Evolutionary conservation across 73 alveolate species (phyloP).

Genomic region (Tetrahymena malaccensis): DNA sequence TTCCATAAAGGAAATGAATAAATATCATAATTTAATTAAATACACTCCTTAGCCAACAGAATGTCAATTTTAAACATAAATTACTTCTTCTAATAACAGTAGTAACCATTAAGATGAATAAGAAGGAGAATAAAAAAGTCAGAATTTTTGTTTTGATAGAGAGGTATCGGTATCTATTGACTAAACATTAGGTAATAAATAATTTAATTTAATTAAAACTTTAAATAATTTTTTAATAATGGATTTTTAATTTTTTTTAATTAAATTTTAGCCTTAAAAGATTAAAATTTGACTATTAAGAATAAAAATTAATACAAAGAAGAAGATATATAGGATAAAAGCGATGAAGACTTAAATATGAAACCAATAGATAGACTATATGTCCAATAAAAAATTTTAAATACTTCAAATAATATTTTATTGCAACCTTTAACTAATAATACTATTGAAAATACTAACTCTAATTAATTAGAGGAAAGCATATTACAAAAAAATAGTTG

Average conservation of each 20-base stretch:
- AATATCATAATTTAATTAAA: too few relatives aligned
- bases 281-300: background rate
- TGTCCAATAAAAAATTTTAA: background rate
- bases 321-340: background rate
- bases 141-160: too few relatives aligned
- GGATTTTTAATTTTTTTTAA: too few relatives aligned
- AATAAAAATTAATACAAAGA: background rate
- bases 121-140: background rate
- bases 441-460: too few relatives aligned
- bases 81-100: background rate
- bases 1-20: background rate
- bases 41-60: background rate
- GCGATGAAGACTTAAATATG: background rate
- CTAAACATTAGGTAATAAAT: too few relatives aligned
- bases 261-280: too few relatives aligned
- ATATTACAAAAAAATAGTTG: too few relatives aligned
- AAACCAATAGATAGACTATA: background rate
- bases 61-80: background rate
- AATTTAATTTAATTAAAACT: too few relatives aligned
- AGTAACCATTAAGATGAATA: too few relatives aligned
- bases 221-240: too few relatives aligned
- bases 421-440: background rate
- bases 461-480: background rate
- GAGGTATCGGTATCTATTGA: background rate
- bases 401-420: background rate